Evolutionary conservation across 2,329 filamentous ascomycete genomes (phyloP).

Genomic region (Chrysoporthe puriensis): DNA sequence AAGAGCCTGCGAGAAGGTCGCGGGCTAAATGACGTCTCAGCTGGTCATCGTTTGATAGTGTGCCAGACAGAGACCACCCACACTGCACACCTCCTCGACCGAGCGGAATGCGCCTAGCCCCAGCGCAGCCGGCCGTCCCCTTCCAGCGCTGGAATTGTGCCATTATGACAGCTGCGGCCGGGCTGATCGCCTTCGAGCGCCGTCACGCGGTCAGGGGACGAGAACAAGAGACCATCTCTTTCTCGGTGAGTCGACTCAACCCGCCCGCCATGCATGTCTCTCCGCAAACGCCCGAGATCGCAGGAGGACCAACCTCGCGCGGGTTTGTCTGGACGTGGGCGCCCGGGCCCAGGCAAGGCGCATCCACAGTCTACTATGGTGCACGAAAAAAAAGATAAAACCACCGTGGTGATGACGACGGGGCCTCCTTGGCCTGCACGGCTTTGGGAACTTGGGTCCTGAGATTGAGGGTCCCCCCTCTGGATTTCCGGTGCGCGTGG

Average conservation of each 20-base stretch:
- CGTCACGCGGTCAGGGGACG: not conserved
- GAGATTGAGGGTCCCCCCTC: constrained; percentile 2
- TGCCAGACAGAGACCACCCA: not conserved
- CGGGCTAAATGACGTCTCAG: not conserved
- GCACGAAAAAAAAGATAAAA: no score
- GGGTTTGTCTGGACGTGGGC: no score
- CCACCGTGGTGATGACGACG: no score
- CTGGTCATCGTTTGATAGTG: not conserved
- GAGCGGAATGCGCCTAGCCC: constrained; percentile 5
- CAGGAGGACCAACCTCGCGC: not conserved
- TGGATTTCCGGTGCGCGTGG: constrained; percentile 15
- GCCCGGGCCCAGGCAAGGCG: not conserved
- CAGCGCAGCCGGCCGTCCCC: not conserved
- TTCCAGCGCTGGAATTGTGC: no score
- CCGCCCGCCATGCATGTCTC: not conserved
- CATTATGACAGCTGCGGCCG: no score
- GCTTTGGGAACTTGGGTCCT: not conserved
- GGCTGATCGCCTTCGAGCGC: no score
- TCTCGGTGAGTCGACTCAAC: not conserved
- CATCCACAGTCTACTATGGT: not conserved
- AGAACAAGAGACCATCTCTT: no score
- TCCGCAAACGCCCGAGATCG: not conserved
- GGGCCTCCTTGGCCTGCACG: no score
- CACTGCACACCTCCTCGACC: not conserved
- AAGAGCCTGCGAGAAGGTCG: not conserved